Percentiles rank a stretch among this genome's conserved stretches.
phyloP scores from a whole-genome alignment of 2,329 filamentous ascomycete genomes.

The Diaporthe vexans region DNA sequence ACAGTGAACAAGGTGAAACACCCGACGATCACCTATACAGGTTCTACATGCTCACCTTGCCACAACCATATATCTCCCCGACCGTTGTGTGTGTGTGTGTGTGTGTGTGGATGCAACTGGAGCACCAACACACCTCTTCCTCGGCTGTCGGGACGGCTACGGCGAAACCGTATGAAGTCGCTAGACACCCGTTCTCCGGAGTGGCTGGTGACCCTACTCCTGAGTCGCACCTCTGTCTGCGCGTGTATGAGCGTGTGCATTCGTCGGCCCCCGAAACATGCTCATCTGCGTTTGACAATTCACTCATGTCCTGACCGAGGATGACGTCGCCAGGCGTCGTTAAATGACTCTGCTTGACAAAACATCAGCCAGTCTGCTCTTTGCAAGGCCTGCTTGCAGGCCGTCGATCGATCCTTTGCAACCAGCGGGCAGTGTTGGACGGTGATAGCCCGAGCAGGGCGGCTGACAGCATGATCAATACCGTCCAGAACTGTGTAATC shows the following conservation, averaged over 20 bases:
- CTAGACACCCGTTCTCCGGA: constrained; percentile 12
- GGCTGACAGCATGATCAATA: constrained; percentile 7
- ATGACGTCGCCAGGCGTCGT: constrained; percentile 5
- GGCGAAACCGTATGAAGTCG: constrained; percentile 24
- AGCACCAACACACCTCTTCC: not conserved
- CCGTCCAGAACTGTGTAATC: constrained; percentile 1
- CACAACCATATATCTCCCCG: not conserved
- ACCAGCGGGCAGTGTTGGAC: constrained; percentile 6
- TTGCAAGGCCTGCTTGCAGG: constrained; percentile 12
- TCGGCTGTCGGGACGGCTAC: constrained; percentile 27
- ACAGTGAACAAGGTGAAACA: not conserved
- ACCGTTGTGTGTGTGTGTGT: not conserved
- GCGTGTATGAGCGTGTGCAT: not conserved
- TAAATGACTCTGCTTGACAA: constrained; percentile 10
- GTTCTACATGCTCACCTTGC: not conserved
- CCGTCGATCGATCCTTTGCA: constrained; percentile 26
- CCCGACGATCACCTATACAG: not conserved
- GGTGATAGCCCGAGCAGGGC: constrained; percentile 19
- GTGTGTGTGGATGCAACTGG: not conserved
- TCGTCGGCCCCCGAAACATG: constrained; percentile 29
- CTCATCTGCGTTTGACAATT: constrained; percentile 14
- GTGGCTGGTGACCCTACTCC: constrained; percentile 25
- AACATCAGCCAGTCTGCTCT: not conserved
- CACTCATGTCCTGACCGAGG: not conserved
- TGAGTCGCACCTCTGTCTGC: constrained; percentile 16